Base-by-base conservation (phyloP, 1,284 basidiomycete genomes). In the Boletus semigastroideus region DNA sequence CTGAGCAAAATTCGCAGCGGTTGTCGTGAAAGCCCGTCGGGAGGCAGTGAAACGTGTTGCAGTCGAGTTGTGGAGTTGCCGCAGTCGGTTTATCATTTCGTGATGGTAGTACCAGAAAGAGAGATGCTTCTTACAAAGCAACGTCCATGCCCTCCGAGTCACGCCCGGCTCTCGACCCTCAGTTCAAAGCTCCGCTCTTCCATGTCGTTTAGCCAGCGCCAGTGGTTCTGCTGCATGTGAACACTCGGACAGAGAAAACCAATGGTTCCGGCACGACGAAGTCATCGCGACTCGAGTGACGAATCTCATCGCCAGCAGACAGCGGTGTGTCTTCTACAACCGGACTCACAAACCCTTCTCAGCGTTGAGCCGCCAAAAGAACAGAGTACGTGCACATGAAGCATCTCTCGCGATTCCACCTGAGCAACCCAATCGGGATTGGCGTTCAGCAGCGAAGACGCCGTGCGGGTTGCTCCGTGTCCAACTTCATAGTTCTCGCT, bases 361-460 rank as follows among this genome's bases (percentile, higher is more conserved):
- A 84, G 80, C 54, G 60, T 75, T 20, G 69, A 61, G 48, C 70
- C 77, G 55, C 5, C 25, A 72, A 78, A 53, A 76, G 67, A 46
- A 76, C 72, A 78, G 77, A 55, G 25, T 0, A 3, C n/a, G 25
- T 0, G 66, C 52, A 34, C 69, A 78, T 20, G 66, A 85, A 42
- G 81, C 75, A 4, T 90, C 89, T 0, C 79, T 96, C 12, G 83
- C 95, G 28, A 97, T 98, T 45, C 86, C 92, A 5, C 76, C 91
- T n/a, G n/a, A n/a, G 0, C 74, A 89, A 40, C 78, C 92, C 57
- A 94, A 97, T 64, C 80, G 82, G 33, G 94, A 97, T 66, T 98
- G 94, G 94, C 76, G 90, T 42, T 86, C 86, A 51, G 71, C 85
- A 11, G 89, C 89, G 84, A 43, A 83, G 79, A 69, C 71, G 77